Percentiles rank a stretch among this genome's conserved stretches.
Evolutionary conservation across 2,329 filamentous ascomycete species (phyloP).

Genomic region (Blastomyces percursus): DNA sequence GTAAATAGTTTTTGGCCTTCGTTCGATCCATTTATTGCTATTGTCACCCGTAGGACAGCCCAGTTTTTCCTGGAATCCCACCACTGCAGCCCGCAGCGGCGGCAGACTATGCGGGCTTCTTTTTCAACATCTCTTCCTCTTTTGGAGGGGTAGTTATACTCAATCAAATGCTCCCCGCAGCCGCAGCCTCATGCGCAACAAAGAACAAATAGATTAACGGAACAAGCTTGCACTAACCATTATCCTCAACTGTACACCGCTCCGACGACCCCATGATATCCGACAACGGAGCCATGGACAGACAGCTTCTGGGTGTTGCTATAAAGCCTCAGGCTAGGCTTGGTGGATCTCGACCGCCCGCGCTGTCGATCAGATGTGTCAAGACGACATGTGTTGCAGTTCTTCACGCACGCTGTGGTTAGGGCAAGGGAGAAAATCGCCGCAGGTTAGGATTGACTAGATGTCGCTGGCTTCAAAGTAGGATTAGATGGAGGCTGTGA

Average conservation of each 20-base stretch:
- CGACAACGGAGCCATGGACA: neutral
- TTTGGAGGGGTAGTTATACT: neutral
- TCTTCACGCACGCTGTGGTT: neutral
- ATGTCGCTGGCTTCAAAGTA: neutral
- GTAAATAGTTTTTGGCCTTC: neutral
- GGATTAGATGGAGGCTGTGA: neutral
- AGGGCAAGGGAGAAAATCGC: neutral
- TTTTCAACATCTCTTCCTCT: neutral
- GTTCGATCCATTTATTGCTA: neutral
- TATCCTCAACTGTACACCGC: constrained; percentile 26
- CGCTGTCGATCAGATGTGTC: neutral
- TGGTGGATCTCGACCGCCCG: constrained; percentile 4
- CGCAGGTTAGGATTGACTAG: neutral
- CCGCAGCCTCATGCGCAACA: neutral
- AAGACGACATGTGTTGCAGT: constrained; percentile 1
- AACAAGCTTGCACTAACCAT: constrained; percentile 27
- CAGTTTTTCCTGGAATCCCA: neutral
- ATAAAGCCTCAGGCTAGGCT: neutral
- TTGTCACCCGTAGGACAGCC: neutral
- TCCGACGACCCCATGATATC: constrained; percentile 23
- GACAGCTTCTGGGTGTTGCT: neutral
- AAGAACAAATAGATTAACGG: constrained; percentile 1
- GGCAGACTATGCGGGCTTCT: neutral
- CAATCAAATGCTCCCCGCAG: neutral
- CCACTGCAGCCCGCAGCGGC: neutral